Conservation (phyloP, 2,329 filamentous ascomycete genomes). For the Parafenestella ontariensis region DNA sequence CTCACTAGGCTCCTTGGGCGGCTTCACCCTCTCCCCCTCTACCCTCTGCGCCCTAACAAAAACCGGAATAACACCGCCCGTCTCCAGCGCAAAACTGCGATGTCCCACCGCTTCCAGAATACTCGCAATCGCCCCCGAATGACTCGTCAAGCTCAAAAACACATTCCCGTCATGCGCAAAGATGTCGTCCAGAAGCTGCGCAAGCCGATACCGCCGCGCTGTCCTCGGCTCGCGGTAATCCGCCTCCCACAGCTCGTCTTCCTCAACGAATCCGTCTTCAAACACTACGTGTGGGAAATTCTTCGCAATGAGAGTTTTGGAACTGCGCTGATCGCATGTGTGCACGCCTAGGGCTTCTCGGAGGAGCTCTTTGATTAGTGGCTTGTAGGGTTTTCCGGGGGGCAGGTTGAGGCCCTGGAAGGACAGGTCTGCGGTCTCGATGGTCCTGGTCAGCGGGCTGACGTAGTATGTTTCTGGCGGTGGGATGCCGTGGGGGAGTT, state of each 20-base stretch:
- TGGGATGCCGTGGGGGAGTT: conserved; percentile 63
- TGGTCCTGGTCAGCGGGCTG: conserved; percentile 69
- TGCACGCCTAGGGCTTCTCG: conserved; percentile 72
- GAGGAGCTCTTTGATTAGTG: conserved; percentile 68
- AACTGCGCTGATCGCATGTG: conserved; percentile 70
- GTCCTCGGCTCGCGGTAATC: conserved; percentile 40
- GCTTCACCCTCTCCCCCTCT: conserved; percentile 33
- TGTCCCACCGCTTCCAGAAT: conserved; percentile 65
- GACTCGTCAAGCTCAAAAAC: conserved; percentile 63
- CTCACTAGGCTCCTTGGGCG: conserved; percentile 42
- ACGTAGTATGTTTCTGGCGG: conserved; percentile 69
- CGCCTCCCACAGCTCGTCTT: conserved; percentile 61
- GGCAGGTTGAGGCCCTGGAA: conserved; percentile 64
- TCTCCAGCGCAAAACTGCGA: conserved; percentile 64
- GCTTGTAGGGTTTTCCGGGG: conserved; percentile 58
- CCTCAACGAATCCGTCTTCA: conserved; percentile 66
- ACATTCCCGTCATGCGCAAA: conserved; percentile 55
- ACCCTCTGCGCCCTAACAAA: conserved; percentile 66
- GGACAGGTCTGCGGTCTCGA: conserved; percentile 68
- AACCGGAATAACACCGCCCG: conserved; percentile 72
- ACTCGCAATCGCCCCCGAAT: conserved; percentile 65
- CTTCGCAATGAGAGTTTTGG: conserved; percentile 57
- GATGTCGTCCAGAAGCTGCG: conserved; percentile 59
- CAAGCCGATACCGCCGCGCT: conserved; percentile 35
- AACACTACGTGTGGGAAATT: conserved; percentile 62